Evolutionary conservation across 306 rosid genomes (phyloP).

Genomic region (Vigna mungo): DNA sequence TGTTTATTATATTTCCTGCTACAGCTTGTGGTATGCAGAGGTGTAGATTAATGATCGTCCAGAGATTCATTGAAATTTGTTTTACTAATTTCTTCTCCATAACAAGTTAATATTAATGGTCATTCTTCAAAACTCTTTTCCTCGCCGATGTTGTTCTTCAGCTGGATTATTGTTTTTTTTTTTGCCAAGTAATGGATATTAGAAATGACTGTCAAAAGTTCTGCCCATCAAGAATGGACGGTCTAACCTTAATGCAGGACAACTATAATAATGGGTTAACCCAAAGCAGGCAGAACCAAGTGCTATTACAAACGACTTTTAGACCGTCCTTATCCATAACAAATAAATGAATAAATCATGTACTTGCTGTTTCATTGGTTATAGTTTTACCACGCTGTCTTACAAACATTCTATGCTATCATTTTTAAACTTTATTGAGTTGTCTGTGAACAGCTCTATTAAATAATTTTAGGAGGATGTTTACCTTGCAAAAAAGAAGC

Average conservation of each 20-base stretch:
- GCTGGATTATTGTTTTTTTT: not conserved
- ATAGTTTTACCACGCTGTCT: not conserved
- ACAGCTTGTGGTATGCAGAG: constrained; percentile 18
- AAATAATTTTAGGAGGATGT: no score
- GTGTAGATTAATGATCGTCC: constrained; percentile 16
- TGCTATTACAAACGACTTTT: not conserved
- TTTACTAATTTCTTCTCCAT: not conserved
- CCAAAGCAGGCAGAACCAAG: not conserved
- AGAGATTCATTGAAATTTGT: constrained; percentile 26
- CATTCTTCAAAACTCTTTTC: not conserved
- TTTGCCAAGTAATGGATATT: not conserved
- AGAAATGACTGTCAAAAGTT: not conserved
- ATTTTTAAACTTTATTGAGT: not conserved
- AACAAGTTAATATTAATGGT: not conserved
- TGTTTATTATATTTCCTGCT: constrained; percentile 26
- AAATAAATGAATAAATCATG: not conserved
- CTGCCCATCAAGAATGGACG: not conserved
- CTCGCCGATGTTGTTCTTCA: not conserved
- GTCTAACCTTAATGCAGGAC: not conserved
- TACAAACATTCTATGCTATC: not conserved
- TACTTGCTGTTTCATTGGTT: not conserved
- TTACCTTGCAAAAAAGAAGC: no score
- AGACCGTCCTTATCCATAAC: not conserved
- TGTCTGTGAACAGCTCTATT: no score
- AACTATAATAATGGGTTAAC: not conserved